phyloP scores from a whole-genome alignment of 192 early-diverging fungal species.

The Coemansia sp. region DNA sequence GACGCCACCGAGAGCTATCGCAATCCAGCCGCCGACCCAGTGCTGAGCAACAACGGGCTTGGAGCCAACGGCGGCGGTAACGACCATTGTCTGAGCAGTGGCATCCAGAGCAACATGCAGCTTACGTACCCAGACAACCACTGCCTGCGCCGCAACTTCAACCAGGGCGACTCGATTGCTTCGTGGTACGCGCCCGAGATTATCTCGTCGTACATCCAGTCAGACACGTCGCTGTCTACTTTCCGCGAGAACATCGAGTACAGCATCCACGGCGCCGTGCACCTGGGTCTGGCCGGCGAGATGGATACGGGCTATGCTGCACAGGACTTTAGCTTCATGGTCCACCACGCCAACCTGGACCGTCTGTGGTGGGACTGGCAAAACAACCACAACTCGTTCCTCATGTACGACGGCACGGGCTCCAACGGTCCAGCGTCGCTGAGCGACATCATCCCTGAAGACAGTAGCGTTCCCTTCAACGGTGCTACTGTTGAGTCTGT shows the following conservation, averaged over 20 bases:
- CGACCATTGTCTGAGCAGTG: slow-evolving; percentile 29
- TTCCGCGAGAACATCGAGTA: slow-evolving; percentile 54
- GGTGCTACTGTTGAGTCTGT: slow-evolving; percentile 41
- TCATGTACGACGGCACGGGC: slow-evolving; percentile 43
- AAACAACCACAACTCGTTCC: slow-evolving; percentile 29
- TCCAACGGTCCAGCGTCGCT: slow-evolving; percentile 26
- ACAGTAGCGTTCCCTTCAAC: slow-evolving; percentile 24
- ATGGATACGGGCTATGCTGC: slow-evolving; percentile 49
- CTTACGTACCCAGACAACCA: slow-evolving; percentile 43
- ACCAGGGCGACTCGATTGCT: slow-evolving; percentile 28
- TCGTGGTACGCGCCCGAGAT: slow-evolving; percentile 48
- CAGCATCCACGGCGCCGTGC: slow-evolving; percentile 49
- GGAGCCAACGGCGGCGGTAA: slow-evolving; percentile 33
- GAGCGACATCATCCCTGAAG: slow-evolving; percentile 31
- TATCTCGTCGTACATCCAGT: slow-evolving; percentile 43
- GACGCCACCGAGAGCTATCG: slow-evolving; percentile 42
- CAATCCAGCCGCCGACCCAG: slow-evolving; percentile 24
- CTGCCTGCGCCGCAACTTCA: slow-evolving; percentile 46
- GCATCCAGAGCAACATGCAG: slow-evolving; percentile 46
- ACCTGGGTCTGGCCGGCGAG: slow-evolving; percentile 47
- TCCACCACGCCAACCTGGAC: slow-evolving; percentile 53
- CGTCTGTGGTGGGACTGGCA: slow-evolving; percentile 58
- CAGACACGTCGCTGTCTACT: slow-evolving; percentile 27
- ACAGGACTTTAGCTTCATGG: slow-evolving; percentile 53
- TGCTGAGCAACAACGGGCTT: slow-evolving; percentile 28